phyloP scores from a whole-genome alignment of 2,329 filamentous ascomycete genomes.

The Xylariaceae sp. region DNA sequence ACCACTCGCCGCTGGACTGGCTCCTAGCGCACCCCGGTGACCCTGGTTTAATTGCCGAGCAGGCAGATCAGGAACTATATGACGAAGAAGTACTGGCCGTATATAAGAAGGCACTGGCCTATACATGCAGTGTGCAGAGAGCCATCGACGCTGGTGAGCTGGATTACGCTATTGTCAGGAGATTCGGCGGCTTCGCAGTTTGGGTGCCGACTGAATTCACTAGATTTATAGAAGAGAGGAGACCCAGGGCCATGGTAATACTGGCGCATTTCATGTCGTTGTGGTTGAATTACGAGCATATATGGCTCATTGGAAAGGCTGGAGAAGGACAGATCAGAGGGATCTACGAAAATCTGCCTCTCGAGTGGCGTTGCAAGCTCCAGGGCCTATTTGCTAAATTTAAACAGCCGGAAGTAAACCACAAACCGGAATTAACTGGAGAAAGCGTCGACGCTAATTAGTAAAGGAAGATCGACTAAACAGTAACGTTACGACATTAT shows the following conservation, averaged over 20 bases:
- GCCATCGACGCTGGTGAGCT: slow-evolving; percentile 36
- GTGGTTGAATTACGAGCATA: slow-evolving; percentile 39
- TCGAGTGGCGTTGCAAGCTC: slow-evolving; percentile 41
- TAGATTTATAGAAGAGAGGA: slow-evolving; percentile 38
- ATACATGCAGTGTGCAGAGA: slow-evolving; percentile 39
- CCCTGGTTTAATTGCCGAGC: slow-evolving; percentile 26
- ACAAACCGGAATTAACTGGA: not conserved
- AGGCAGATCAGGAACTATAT: slow-evolving; percentile 36
- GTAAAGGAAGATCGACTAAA: no score
- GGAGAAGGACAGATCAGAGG: slow-evolving; percentile 42
- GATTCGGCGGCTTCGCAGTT: slow-evolving; percentile 42
- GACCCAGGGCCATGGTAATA: slow-evolving; percentile 42
- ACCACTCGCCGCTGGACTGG: slow-evolving; percentile 38
- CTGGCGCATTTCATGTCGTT: slow-evolving; percentile 44
- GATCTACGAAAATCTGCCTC: slow-evolving; percentile 40
- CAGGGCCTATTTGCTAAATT: slow-evolving; percentile 37
- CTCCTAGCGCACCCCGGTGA: slow-evolving; percentile 38
- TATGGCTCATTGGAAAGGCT: slow-evolving; percentile 42
- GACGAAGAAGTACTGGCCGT: slow-evolving; percentile 32
- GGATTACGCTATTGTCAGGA: slow-evolving; percentile 36
- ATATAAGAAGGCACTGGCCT: slow-evolving; percentile 40
- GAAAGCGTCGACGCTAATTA: not conserved
- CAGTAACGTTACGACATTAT: no score
- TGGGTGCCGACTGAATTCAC: slow-evolving; percentile 40
- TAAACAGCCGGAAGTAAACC: slow-evolving; percentile 21